Percentiles rank a stretch among this genome's conserved stretches.
These are phyloP conservation scores for Lavandula angustifolia DNA, from an alignment of 257 asterid species.

Conservation along the genomic window DNA sequence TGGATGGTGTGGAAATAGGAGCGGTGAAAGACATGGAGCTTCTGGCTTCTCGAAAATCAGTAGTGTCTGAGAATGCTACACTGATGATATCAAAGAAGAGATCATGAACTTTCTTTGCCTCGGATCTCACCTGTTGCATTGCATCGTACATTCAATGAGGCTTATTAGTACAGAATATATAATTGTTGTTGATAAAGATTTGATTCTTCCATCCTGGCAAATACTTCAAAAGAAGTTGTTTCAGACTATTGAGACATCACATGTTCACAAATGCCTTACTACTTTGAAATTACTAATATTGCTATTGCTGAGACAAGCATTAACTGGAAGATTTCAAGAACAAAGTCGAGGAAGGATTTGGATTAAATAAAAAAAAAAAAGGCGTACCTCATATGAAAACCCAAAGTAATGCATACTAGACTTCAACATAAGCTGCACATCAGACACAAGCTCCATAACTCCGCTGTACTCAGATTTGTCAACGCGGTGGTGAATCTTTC, in stretches of 20 bases:
- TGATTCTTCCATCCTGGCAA: not conserved
- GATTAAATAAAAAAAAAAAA: not conserved
- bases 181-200: not conserved
- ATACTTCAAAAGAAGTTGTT: not conserved
- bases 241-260: not conserved
- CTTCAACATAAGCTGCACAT: slow-evolving; percentile 87
- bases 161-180: slow-evolving; percentile 1
- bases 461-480: slow-evolving; percentile 70
- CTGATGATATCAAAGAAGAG: slow-evolving; percentile 92
- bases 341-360: not conserved
- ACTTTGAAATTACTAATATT: not conserved
- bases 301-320: not conserved
- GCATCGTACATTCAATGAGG: slow-evolving; percentile 9
- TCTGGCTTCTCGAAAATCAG: slow-evolving; percentile 80
- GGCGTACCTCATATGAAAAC: slow-evolving; percentile 73
- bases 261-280: not conserved
- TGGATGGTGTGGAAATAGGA: slow-evolving; percentile 40
- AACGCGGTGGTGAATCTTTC: slow-evolving; percentile 65
- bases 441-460: slow-evolving; percentile 77
- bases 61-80: slow-evolving; percentile 78
- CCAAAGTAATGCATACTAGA: slow-evolving; percentile 68
- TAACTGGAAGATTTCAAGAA: not conserved
- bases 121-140: slow-evolving; percentile 75
- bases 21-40: slow-evolving; percentile 65
- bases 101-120: slow-evolving; percentile 91